These are phyloP conservation scores for Kokia cookei DNA, from an alignment of 441 rosid genomes.

Conservation along the genomic window DNA sequence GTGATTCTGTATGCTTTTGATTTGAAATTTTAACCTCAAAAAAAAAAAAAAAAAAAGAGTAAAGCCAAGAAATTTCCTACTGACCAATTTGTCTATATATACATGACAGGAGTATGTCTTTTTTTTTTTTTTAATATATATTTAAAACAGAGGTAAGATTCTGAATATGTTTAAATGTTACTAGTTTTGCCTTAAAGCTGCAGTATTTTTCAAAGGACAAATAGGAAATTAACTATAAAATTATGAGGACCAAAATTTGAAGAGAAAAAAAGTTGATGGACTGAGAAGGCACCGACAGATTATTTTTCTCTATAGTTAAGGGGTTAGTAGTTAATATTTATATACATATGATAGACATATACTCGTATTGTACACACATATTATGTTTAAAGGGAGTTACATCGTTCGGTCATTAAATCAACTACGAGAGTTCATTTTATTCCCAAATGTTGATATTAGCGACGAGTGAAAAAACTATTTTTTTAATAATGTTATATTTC, in stretches of 20 bases:
- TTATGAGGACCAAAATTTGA: background rate
- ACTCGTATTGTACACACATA: too few relatives aligned
- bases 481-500: too few relatives aligned
- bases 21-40: background rate
- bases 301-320: too few relatives aligned
- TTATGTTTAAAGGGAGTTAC: too few relatives aligned
- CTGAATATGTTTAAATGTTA: background rate
- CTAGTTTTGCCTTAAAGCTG: background rate
- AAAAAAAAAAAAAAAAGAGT: background rate
- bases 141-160: background rate
- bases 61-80: background rate
- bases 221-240: background rate
- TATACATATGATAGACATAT: too few relatives aligned
- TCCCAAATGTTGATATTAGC: too few relatives aligned
- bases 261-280: too few relatives aligned
- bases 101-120: too few relatives aligned
- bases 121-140: too few relatives aligned
- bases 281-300: too few relatives aligned
- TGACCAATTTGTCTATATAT: background rate
- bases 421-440: rapidly evolving
- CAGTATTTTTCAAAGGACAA: background rate
- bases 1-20: background rate
- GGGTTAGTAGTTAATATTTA: too few relatives aligned
- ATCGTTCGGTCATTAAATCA: rapidly evolving
- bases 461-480: rapidly evolving